These are phyloP conservation scores for Pholiota molesta DNA, from an alignment of 768 basidiomycete genomes.

Conservation along the genomic window DNA sequence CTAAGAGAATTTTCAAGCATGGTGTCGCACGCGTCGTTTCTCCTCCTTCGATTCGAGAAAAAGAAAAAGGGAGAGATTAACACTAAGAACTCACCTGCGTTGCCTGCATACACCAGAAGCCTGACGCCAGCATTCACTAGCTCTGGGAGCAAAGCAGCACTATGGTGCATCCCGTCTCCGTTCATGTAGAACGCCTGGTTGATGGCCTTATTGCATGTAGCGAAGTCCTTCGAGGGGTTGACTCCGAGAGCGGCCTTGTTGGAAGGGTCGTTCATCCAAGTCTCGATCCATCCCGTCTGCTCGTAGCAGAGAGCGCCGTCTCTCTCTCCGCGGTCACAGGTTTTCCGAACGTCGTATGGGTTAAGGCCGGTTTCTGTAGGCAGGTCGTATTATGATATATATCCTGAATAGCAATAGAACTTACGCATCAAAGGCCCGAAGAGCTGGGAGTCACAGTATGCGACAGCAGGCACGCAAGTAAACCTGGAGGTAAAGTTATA, in stretches of 20 bases:
- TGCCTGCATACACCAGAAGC: conserved; percentile 88
- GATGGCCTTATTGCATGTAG: conserved; percentile 77
- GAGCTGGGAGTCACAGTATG: conserved; percentile 83
- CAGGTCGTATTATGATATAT: not conserved
- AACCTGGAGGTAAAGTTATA: conserved; percentile 61
- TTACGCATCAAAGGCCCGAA: conserved; percentile 70
- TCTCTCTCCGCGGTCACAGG: conserved; percentile 64
- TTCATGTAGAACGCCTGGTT: conserved; percentile 80
- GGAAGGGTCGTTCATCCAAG: conserved; percentile 79
- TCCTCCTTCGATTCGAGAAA: not conserved
- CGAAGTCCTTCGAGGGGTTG: conserved; percentile 57
- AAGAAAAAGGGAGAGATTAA: conserved; percentile 1
- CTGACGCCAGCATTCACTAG: conserved; percentile 83
- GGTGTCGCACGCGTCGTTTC: not conserved
- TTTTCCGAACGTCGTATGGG: conserved; percentile 83
- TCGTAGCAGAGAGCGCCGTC: conserved; percentile 78
- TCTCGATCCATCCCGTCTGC: conserved; percentile 87
- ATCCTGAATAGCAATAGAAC: conserved; percentile 26
- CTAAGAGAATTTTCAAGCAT: not conserved
- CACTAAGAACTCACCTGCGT: conserved; percentile 56
- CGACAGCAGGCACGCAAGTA: conserved; percentile 70
- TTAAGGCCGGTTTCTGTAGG: conserved; percentile 73
- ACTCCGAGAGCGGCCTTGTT: conserved; percentile 84
- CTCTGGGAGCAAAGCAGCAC: conserved; percentile 75
- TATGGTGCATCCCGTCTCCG: conserved; percentile 88